phyloP scores from a whole-genome alignment of 352 stramenopile species.

The Phytophthora colocasiae region DNA sequence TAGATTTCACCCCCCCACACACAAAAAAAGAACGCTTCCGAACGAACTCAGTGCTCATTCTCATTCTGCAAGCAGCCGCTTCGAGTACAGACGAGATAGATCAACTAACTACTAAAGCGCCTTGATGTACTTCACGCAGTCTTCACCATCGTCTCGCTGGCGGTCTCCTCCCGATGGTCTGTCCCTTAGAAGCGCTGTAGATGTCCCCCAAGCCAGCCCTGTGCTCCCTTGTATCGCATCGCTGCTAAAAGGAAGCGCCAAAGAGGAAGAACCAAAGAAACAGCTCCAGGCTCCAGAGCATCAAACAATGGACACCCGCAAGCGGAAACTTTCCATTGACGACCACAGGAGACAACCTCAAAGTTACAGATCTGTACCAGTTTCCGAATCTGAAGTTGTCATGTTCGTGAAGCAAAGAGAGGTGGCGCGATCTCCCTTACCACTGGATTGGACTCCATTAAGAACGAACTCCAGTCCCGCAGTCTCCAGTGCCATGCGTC shows the following conservation, averaged over 20 bases:
- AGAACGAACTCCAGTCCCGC: slow-evolving; percentile 1
- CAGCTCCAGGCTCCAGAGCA: not conserved
- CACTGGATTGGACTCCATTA: no score
- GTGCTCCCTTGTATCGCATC: slow-evolving; percentile 27
- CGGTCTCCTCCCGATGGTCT: not conserved
- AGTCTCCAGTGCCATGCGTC: slow-evolving; percentile 13
- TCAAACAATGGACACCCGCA: not conserved
- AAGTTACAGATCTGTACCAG: not conserved
- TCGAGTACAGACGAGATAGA: no score
- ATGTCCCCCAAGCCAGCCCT: not conserved
- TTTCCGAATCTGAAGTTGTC: slow-evolving; percentile 1
- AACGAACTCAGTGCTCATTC: not conserved
- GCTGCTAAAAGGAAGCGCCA: slow-evolving; percentile 7
- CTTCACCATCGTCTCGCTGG: not conserved
- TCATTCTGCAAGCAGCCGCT: slow-evolving; percentile 17
- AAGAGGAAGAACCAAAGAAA: not conserved
- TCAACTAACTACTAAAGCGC: no score
- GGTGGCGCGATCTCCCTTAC: no score
- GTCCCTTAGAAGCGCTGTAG: slow-evolving; percentile 6
- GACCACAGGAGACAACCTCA: not conserved
- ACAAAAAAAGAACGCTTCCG: not conserved
- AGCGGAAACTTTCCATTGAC: not conserved
- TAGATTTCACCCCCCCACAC: not conserved
- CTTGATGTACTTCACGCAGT: not conserved
- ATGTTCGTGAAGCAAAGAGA: slow-evolving; percentile 2